Evolutionary conservation across 2,329 filamentous ascomycete species (phyloP), one percentile per base, ranked within the genome.

Genomic region (Endocalyx cinctus): DNA sequence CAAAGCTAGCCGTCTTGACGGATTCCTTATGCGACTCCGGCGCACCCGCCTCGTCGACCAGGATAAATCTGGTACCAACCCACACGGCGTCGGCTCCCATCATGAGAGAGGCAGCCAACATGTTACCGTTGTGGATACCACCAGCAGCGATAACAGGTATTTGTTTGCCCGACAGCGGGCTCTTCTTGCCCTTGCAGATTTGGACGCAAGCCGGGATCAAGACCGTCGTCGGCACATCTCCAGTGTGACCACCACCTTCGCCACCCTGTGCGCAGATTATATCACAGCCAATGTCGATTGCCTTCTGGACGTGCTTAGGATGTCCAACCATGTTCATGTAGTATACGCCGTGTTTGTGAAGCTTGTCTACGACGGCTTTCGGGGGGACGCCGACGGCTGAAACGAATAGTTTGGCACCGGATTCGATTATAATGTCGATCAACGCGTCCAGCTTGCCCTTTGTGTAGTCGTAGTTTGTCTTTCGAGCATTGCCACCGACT

Each of bases 301-400:
- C 94, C 76, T 97, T 98, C 67, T 87, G 77, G 45, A 95, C 90
- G 70, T 98, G 92, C 81, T 98, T 98, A 58, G 92, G 90, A 75
- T 98, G 92, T 48, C 92, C 92, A 60, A 98, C 89, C 92, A 98
- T 98, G 82, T 98, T 98, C 92, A 97, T 97, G 76, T 94, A 95
- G 48, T 94, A 75, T 50, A 98, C 77, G 48, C 89, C 89, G 55
- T 79, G 70, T 57, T 79, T 77, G 77, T 98, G 92, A 29, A 98
- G 80, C 59, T 78, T 84, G 47, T 97, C 88, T 54, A 98, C 88
- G 38, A 96, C 82, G 50, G 76, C 70, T 66, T 86, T 87, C 48
- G 92, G 87, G 27, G 92, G 89, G 17, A 97, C 84, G 55, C 92
- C 92, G 60, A 98, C 88, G 54, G 92, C 92, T 33, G 87, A 96